Base-by-base conservation (phyloP, 1,284 basidiomycete genomes). In the Ceratobasidium sp. region DNA sequence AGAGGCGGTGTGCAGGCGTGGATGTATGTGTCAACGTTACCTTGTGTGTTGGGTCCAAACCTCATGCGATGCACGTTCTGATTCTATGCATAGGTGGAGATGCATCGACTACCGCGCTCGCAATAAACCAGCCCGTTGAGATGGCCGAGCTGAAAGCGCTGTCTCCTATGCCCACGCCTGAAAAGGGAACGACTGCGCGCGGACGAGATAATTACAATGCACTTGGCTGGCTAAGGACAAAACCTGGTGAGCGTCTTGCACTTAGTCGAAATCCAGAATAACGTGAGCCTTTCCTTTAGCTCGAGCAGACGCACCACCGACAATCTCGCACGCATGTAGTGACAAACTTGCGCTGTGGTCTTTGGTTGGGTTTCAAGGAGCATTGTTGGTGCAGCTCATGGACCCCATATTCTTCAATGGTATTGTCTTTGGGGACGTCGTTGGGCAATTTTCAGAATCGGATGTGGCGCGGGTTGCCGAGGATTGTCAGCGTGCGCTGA, bases 311-410 rank as follows among this genome's bases (percentile, higher is more conserved):
- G 92, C 94, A 0, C 91, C 91, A 0, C 90, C 91, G 0, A 94
- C 95, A 0, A 83, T 88, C 0, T 95, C 89, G 79, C 93, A 97
- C 90, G 93, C 93, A 0, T 97, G 96, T 83, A 95, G 92, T 79
- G 96, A 98, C 84, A 98, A 98, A 84, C 91, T 98, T 57, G 94
- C 94, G 0, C 84, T 87, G 0, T 98, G 95, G 94, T 89, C 86
- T 78, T 89, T 92, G 0, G 84, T 95, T 1, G 96, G 96, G 0
- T 85, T 96, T n/a, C 95, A 96, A 82, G 96, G 96, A 2, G 91
- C 92, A 0, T 83, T 97, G 59, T 87, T 89, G 0, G 88, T 90
- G 0, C 82, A 81, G 0, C 82, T 93, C 32, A 83, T 95, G 19
- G 78, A 82, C 1, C 92, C 93, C 0, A 76, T 96, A 2, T 94